Evolutionary conservation across 2,329 filamentous ascomycete genomes (phyloP).

Genomic region (Fonsecaea pedrosoi): DNA sequence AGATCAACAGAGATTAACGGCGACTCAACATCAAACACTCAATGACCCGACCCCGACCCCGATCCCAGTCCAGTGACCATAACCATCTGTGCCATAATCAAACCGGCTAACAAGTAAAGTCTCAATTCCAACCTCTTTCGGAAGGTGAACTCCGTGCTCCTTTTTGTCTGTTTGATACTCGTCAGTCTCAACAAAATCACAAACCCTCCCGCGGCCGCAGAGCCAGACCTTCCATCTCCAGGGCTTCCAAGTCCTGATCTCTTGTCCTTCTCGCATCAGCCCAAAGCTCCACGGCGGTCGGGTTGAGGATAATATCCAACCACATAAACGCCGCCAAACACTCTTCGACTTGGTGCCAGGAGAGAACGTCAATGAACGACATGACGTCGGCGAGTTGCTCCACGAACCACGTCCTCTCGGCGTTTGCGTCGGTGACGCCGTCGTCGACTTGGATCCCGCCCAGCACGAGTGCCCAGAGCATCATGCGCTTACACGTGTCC

Average conservation of each 20-base stretch:
- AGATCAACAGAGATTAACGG: too few relatives aligned
- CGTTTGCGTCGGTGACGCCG: neutral
- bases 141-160: too few relatives aligned
- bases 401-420: slow-evolving; percentile 1
- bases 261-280: neutral
- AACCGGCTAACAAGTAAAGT: too few relatives aligned
- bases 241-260: neutral
- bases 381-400: neutral
- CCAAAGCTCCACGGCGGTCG: slow-evolving; percentile 7
- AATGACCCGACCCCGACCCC: too few relatives aligned
- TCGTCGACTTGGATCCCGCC: slow-evolving; percentile 12
- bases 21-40: too few relatives aligned
- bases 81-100: too few relatives aligned
- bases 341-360: neutral
- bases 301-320: slow-evolving; percentile 9
- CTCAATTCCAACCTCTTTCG: too few relatives aligned
- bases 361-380: neutral
- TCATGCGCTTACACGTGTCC: slow-evolving; percentile 1
- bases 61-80: too few relatives aligned
- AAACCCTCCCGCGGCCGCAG: neutral
- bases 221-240: slow-evolving; percentile 2
- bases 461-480: slow-evolving; percentile 11
- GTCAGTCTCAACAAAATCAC: neutral
- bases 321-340: slow-evolving; percentile 7
- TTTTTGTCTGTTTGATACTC: too few relatives aligned